Base-by-base conservation (phyloP, 2,329 filamentous ascomycete genomes). In the Chaetomiaceae sp. region DNA sequence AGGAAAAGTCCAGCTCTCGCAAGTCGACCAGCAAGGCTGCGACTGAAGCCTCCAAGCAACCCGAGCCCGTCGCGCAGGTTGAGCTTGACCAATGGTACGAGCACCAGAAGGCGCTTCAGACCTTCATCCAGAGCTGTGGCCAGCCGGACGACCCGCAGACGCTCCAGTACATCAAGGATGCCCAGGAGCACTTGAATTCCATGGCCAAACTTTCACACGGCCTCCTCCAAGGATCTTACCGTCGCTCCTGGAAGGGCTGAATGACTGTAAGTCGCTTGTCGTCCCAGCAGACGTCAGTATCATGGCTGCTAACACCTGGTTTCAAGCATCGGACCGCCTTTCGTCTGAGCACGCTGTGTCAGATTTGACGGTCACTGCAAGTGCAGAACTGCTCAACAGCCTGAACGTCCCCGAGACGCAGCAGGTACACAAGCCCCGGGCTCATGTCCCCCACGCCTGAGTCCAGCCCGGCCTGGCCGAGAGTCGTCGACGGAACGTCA, bases 61-160 rank as follows among this genome's bases (percentile, higher is more conserved):
- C 50, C 12, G 53, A 59, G 49, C 15, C 38, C 6, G 54, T 53
- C 33, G 6, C 47, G 15, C 45, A 48, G 30, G 44, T 48, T 15
- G 53, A 60, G 43, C 40, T 56, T 42, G 70, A 77, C 50, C 69
- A 76, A 56, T 81, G 76, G 77, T 67, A 76, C 58, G 75, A 81
- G 53, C 79, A 83, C 65, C 82, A 78, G 64, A 75, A 74, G 59
- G 74, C 73, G 30, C 74, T 88, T 40, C 75, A 84, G 56, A 72
- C 71, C 50, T 76, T 85, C 33, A 68, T 83, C 36, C 66, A 68
- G 42, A 66, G 65, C 38, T 70, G 76, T 49, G 62, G 58, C 55
- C 70, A 72, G 58, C 75, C 75, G 14, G 70, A 73, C 53, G 74
- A 77, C 51, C 63, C 69, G 42, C 69, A 76, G 51, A 76, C 74